Conservation (phyloP, 345 rosid species). For the Zanthoxylum bungeanum region DNA sequence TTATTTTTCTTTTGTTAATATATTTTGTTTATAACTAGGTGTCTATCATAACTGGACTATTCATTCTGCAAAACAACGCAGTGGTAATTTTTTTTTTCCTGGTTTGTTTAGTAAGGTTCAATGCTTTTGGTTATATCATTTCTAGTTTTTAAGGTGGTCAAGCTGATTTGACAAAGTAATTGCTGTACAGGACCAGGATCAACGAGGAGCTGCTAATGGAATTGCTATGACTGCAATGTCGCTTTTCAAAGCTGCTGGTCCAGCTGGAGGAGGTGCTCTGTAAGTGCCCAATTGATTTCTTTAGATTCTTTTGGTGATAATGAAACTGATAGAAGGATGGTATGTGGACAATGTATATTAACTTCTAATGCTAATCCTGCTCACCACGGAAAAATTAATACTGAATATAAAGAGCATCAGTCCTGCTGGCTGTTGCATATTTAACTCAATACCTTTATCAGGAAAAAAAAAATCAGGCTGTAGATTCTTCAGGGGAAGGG, state of each 20-base stretch:
- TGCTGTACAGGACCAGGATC: constrained; percentile 43
- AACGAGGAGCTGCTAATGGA: constrained; percentile 60
- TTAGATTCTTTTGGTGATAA: neutral
- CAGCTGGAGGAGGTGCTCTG: constrained; percentile 52
- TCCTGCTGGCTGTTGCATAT: too few species aligned
- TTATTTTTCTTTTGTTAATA: neutral
- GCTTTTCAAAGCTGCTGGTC: constrained; percentile 50
- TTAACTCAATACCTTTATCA: too few species aligned
- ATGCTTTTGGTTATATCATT: neutral
- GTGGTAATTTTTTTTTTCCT: constrained; percentile 34
- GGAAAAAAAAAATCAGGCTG: neutral
- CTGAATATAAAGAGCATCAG: too few species aligned
- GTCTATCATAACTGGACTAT: constrained; percentile 37
- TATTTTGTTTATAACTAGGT: constrained; percentile 17
- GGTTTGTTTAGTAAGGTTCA: neutral
- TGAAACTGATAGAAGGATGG: neutral
- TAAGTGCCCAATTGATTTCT: constrained; percentile 21
- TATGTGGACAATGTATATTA: neutral
- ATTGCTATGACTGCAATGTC: constrained; percentile 51
- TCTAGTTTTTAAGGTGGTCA: neutral
- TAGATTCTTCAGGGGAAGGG: neutral
- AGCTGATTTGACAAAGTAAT: neutral
- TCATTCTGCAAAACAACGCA: constrained; percentile 48
- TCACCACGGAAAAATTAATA: neutral
- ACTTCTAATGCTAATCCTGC: neutral